Evolutionary conservation across 192 early-diverging fungal species (phyloP), one percentile per base, ranked within the genome.

Genomic region (Coemansia asiatica): DNA sequence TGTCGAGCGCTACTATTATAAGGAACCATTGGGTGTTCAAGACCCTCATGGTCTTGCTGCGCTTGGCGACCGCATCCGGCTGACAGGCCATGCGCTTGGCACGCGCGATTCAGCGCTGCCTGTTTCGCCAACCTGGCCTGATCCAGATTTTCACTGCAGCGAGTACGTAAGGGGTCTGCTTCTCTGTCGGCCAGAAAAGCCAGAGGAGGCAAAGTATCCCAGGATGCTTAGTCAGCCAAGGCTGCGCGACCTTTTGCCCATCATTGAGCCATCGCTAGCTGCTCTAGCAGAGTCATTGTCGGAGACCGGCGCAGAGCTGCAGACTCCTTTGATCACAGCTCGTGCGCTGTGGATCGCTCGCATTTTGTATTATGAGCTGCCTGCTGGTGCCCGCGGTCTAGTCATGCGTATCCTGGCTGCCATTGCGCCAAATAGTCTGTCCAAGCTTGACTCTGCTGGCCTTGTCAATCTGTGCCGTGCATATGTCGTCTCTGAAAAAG

Each of bases 351-450:
- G 71, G 63, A 31, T 79, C 25, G 31, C 49, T 26, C 76, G 76
- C 63, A 79, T 79, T 22, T 15, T 79, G 44, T 69, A 58, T 60
- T 48, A 56, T 19, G 76, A 72, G 55, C 49, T 79, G 18, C 76
- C 76, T 7, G 49, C 21, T 1, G 7, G 22, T 22, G 25, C 69
- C 18, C 67, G 71, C 12, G 76, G 59, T 27, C 29, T 66, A 2
- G 49, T 44, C 21, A 69, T 79, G 71, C 71, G 76, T 25, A 49
- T 73, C 10, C 48, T 72, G 6, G 36, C 59, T 33, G 59, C 33
- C 44, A 67, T 79, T 7, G 61, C 72, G 25, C 25, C 59, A 2
- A 36, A 31, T 1, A 56, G 47, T 10, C 63, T 79, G 29, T 28
- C 21, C 55, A 21, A 49, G 7, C 38, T 44, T 8, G 76, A 79